Evolutionary conservation across 345 rosid genomes (phyloP).

Genomic region (Euphorbia lathyris): DNA sequence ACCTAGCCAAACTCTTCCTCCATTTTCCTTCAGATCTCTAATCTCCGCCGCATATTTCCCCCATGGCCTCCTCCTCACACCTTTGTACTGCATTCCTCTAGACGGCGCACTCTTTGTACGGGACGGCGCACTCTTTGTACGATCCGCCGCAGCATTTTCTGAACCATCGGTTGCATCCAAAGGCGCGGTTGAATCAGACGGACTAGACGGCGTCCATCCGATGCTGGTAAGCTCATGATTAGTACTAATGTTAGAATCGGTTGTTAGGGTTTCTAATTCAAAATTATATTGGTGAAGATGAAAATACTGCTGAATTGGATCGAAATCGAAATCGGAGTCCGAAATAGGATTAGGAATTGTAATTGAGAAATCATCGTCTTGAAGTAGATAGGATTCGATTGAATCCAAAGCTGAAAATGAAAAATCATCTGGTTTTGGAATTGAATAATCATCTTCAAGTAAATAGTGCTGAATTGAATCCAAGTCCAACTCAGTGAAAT

Average conservation of each 20-base stretch:
- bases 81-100: constrained; percentile 10
- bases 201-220: background rate
- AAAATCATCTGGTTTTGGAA: background rate
- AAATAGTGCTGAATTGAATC: constrained; percentile 19
- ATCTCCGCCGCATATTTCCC: constrained; percentile 74
- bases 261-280: background rate
- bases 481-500: background rate
- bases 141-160: background rate
- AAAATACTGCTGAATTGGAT: too few species aligned
- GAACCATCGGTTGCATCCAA: background rate
- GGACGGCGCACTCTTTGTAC: too few species aligned
- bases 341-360: too few species aligned
- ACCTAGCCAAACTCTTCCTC: constrained; percentile 68
- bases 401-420: too few species aligned
- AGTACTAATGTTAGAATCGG: too few species aligned
- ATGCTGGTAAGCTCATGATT: too few species aligned
- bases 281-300: constrained; percentile 1
- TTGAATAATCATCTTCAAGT: background rate
- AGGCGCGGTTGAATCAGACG: background rate
- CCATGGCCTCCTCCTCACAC: constrained; percentile 58
- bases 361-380: too few species aligned
- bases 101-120: background rate
- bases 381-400: too few species aligned
- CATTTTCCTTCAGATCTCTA: constrained; percentile 59
- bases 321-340: too few species aligned